Evolutionary conservation across 257 asterid genomes (phyloP).

Genomic region (Capsicum rhomboideum): DNA sequence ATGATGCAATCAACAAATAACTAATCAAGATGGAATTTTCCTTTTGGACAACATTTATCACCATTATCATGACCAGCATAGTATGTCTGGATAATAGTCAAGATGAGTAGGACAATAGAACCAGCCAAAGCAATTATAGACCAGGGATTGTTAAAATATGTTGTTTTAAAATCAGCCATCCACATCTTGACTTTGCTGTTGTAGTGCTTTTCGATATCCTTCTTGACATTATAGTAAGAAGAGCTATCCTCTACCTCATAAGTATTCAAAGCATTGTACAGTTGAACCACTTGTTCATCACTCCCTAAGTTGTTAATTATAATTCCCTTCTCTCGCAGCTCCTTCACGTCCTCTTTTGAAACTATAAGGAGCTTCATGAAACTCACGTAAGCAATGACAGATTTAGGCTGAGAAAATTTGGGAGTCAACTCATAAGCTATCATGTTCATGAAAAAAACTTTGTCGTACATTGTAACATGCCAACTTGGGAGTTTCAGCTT

Average conservation of each 20-base stretch:
- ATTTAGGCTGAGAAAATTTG: accelerated
- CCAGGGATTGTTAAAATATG: conserved; percentile 5
- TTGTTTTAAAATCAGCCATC: background rate
- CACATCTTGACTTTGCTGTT: background rate
- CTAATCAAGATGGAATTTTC: too few species aligned
- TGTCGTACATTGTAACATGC: background rate
- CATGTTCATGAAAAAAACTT: background rate
- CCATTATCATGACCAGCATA: too few species aligned
- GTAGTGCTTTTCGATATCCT: background rate
- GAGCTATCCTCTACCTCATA: background rate
- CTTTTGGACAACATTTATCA: too few species aligned
- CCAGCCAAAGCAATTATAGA: background rate
- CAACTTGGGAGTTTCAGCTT: background rate
- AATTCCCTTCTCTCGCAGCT: background rate
- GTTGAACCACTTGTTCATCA: conserved; percentile 1
- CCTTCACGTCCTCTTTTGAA: background rate
- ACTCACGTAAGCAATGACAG: background rate
- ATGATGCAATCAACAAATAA: too few species aligned
- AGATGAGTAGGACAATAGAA: background rate
- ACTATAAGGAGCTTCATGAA: background rate
- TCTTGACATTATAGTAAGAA: accelerated
- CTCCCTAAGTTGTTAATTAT: background rate
- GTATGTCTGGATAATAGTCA: background rate
- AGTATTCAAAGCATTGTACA: background rate
- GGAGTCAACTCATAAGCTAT: background rate